Conservation (phyloP, 176 grass and related monocot species). For the Rhynchospora pubera region DNA sequence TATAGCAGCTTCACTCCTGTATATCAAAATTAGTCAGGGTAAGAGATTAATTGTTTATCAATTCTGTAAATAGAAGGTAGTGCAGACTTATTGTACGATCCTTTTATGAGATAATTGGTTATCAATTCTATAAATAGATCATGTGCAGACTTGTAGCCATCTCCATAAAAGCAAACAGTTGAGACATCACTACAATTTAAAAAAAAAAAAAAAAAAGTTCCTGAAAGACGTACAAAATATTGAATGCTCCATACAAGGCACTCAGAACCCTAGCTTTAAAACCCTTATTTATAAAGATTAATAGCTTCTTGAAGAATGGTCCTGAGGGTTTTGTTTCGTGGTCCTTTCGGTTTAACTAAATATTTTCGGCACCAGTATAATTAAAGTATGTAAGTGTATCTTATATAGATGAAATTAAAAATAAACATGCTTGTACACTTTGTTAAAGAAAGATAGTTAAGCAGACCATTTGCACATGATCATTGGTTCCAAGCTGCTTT, state of each 20-base stretch:
- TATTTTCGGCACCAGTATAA: background rate
- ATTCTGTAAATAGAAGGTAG: background rate
- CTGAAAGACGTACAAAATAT: conserved; percentile 3
- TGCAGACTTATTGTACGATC: background rate
- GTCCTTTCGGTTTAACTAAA: conserved; percentile 14
- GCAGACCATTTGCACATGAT: conserved; percentile 1
- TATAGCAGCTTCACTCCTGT: background rate
- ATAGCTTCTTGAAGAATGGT: conserved; percentile 16
- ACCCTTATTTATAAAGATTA: conserved; percentile 7
- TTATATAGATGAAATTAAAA: background rate
- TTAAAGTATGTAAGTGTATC: background rate
- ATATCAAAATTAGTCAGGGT: background rate
- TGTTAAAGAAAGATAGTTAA: conserved; percentile 5
- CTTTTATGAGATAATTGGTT: too few relatives aligned
- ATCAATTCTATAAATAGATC: conserved; percentile 1
- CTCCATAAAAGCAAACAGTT: conserved; percentile 24
- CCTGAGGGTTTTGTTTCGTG: conserved; percentile 16
- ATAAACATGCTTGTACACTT: conserved; percentile 21
- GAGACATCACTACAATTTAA: conserved; percentile 11
- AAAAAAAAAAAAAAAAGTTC: background rate
- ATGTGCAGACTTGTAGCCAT: conserved; percentile 18
- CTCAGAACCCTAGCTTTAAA: conserved; percentile 25
- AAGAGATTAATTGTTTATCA: background rate
- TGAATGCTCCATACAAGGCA: conserved; percentile 24
- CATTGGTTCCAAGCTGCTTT: conserved; percentile 12